Base-by-base conservation (phyloP, 805 yeast genomes). In the Saccharomycopsis capsularis region DNA sequence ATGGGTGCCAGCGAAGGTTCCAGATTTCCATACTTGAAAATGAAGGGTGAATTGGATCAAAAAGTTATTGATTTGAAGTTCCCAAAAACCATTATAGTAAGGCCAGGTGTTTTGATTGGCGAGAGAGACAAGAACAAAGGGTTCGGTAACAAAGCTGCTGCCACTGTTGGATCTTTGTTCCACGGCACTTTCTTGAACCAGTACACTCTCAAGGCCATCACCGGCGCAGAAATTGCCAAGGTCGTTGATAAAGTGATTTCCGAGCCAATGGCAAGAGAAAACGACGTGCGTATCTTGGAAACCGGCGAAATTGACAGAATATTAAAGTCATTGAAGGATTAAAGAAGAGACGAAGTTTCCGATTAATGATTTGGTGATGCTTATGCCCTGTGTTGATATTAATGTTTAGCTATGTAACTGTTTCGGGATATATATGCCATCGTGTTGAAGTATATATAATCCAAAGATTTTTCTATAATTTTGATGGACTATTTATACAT, bases 51-150 rank as follows among this genome's bases (percentile, higher is more conserved):
- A 45, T 68, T 85, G 43, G 96, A 89, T 61, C 74, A 79, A 40
- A 87, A 78, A 42, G 67, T 89, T 7, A 64, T 70, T 40, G 79
- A 68, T 0, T 68, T 88, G 50, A 74, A 70, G 24, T 89, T 87
- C 63, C 81, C 80, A n/a, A 70, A 78, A 47, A 79, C 89, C 1
- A 75, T 87, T 45, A 82, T 89, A 53, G 63, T 89, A 48, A 74
- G 86, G 59, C 96, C 96, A 0, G 96, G 96, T 13, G 62, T 70
- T 0, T 66, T 88, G 34, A 57, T 85, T 4, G 95, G 95, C 3
- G 74, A 75, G 25, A 69, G 95, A 58, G 70, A 67, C 16, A 52
- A 41, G 3, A 47, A 16, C 5, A 73, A 70, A 46, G 78, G 75
- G 0, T 56, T 66, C 3, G 60, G 60, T 3, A 71, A 67, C 48